Evolutionary conservation across 23 red algal genomes (phyloP), one percentile per base, ranked within the genome.

Genomic region (Agarophyton chilense): DNA sequence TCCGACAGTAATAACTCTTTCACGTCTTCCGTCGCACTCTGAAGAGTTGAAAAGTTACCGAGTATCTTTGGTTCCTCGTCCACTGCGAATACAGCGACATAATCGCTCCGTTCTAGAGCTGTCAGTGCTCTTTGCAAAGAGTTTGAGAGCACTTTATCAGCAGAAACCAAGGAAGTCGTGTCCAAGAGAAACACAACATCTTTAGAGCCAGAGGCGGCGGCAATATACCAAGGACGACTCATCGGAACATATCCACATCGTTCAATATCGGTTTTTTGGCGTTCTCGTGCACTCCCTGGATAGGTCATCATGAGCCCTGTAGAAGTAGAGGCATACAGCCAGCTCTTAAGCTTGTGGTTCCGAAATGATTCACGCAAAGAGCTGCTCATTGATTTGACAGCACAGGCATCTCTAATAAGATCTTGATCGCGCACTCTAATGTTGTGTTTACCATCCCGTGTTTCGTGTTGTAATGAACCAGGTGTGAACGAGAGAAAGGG

Each of bases 171-270:
- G 17, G 50, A 58, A 25, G 77, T 80, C 9, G 19, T 24, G 77
- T 80, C 77, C 33, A 80, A 80, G 21, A 80, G 6, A 80, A 80
- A 80, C 50, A 80, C 77, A 2, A 80, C 54, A 58, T 80, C 77
- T 41, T 61, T 55, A 17, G n/a, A 42, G 46, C 77, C 77, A 13
- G 77, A 80, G 16, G 77, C 51, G 46, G 77, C 77, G 19, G 77
- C 54, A 32, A 80, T 60, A 56, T 80, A 80, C 77, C 77, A 80
- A 1, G 77, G 77, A 52, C 77, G 77, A 55, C 1, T 43, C 54
- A 61, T 80, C 3, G 77, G 77, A 56, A 58, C 77, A 58, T 35
- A 80, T 39, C 77, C 77, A 38, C 77, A 80, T 41, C 22, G 18
- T 56, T 55, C 34, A 36, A 60, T 39, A 22, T 56, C 28, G 39